phyloP scores from a whole-genome alignment of 108 stramenopile genomes.

The Fragilaria crotonensis region DNA sequence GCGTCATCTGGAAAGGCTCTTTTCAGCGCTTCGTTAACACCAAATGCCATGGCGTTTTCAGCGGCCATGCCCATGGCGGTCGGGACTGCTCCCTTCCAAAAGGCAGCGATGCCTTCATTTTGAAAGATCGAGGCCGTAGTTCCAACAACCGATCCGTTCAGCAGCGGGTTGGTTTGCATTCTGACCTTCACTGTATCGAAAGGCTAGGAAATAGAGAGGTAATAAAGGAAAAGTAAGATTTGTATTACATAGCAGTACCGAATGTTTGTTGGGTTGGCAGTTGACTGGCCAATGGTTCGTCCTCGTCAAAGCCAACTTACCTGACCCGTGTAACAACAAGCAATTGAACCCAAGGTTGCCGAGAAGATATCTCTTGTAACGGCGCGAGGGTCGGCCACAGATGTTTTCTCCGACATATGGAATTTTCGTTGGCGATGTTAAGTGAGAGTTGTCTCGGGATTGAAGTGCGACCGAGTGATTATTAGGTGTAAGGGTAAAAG shows the following conservation, averaged over 20 bases:
- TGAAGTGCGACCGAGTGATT: no score
- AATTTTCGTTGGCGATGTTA: no score
- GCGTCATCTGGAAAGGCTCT: slow-evolving; percentile 64
- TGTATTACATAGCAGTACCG: no score
- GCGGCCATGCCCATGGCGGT: slow-evolving; percentile 80
- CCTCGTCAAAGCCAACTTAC: no score
- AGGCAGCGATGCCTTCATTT: slow-evolving; percentile 54
- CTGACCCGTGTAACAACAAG: slow-evolving; percentile 63
- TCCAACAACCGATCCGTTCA: slow-evolving; percentile 32
- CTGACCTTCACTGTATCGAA: slow-evolving; percentile 85
- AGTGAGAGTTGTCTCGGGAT: no score
- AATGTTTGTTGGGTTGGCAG: no score
- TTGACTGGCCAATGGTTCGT: no score
- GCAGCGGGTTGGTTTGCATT: slow-evolving; percentile 70
- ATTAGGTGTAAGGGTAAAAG: no score
- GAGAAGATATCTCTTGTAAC: slow-evolving; percentile 77
- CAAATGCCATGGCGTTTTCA: slow-evolving; percentile 90
- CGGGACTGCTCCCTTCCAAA: slow-evolving; percentile 85
- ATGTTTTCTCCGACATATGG: slow-evolving; percentile 1
- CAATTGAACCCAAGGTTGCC: slow-evolving; percentile 71
- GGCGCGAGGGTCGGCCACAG: slow-evolving; percentile 41
- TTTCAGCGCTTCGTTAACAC: slow-evolving; percentile 84
- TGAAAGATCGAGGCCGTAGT: slow-evolving; percentile 40
- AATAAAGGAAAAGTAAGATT: no score
- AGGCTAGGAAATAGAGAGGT: no score